These are phyloP conservation scores for Pyrus betulifolia DNA, from an alignment of 306 rosid genomes.

Conservation along the genomic window DNA sequence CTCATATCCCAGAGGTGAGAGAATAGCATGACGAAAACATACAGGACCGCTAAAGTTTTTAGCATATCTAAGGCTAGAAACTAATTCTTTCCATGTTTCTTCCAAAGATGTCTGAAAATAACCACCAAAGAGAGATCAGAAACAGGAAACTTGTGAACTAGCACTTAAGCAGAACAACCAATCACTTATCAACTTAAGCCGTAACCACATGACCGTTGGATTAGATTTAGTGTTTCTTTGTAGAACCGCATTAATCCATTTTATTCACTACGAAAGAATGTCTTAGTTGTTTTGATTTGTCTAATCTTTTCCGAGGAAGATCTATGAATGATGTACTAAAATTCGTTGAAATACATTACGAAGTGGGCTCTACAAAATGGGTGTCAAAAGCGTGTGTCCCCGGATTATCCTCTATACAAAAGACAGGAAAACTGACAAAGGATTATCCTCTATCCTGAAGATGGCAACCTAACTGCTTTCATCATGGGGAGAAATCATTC, in stretches of 20 bases:
- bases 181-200: neutral
- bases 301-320: too few relatives aligned
- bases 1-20: conserved; percentile 89
- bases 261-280: too few relatives aligned
- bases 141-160: neutral
- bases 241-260: too few relatives aligned
- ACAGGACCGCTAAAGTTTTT: conserved; percentile 74
- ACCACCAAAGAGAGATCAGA: conserved; percentile 19
- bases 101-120: conserved; percentile 64
- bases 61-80: conserved; percentile 75
- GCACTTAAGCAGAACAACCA: neutral
- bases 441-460: neutral
- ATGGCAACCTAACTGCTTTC: neutral
- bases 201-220: too few relatives aligned
- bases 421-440: neutral
- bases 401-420: neutral
- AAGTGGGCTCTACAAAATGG: too few relatives aligned
- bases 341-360: too few relatives aligned
- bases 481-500: neutral
- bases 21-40: conserved; percentile 81
- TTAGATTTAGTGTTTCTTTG: too few relatives aligned
- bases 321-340: too few relatives aligned
- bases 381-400: too few relatives aligned
- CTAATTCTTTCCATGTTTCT: conserved; percentile 87
- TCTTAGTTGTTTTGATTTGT: too few relatives aligned